These are phyloP conservation scores for Mycogone perniciosa DNA, from an alignment of 2,329 filamentous ascomycete genomes.

Conservation along the genomic window DNA sequence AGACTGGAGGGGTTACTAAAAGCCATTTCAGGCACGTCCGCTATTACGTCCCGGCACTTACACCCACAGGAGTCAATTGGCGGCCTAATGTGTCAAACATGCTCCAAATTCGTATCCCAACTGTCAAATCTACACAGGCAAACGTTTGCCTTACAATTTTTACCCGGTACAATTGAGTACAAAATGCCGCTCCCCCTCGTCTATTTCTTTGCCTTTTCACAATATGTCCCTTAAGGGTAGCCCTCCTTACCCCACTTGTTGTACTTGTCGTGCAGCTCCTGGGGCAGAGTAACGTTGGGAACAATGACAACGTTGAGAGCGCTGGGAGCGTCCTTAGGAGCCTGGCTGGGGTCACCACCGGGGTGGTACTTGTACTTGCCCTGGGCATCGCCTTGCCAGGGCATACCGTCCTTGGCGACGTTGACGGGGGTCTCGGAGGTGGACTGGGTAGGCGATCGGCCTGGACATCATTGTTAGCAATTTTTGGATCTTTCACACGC, in stretches of 20 bases:
- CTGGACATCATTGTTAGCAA: conserved; percentile 32
- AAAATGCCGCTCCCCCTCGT: neutral
- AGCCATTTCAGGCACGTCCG: no score
- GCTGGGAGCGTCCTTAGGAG: conserved; percentile 84
- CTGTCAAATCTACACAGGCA: conserved; percentile 11
- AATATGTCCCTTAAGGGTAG: conserved; percentile 51
- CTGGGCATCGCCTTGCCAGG: conserved; percentile 70
- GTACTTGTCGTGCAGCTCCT: conserved; percentile 90
- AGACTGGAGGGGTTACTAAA: no score
- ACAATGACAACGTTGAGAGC: conserved; percentile 93
- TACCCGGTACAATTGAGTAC: neutral
- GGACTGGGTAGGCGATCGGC: conserved; percentile 75
- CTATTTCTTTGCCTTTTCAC: neutral
- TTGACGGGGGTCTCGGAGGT: conserved; percentile 74
- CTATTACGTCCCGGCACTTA: no score
- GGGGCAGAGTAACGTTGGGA: conserved; percentile 87
- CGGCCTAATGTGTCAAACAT: neutral
- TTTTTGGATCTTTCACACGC: neutral
- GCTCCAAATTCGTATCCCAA: neutral
- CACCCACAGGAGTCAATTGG: neutral
- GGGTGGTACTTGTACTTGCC: conserved; percentile 78
- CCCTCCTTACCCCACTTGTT: conserved; percentile 99
- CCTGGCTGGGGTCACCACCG: conserved; percentile 68
- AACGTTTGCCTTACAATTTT: neutral
- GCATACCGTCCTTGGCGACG: conserved; percentile 73